Evolutionary conservation across 192 early-diverging fungal species (phyloP).

Genomic region (Rhizophagus sp.): DNA sequence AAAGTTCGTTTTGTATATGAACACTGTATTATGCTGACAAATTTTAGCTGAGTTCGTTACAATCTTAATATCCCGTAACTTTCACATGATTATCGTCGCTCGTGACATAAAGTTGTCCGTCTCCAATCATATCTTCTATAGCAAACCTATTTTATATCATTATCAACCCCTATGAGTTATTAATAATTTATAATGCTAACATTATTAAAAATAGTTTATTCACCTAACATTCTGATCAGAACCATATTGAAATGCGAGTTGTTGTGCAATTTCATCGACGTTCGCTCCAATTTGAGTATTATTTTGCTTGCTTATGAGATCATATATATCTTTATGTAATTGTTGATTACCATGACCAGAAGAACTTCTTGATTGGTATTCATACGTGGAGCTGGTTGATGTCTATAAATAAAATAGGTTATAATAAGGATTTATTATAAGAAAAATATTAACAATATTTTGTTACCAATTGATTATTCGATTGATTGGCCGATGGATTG

Average conservation of each 20-base stretch:
- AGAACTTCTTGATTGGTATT: neutral
- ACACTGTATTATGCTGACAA: no score
- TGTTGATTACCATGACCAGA: neutral
- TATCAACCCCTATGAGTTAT: neutral
- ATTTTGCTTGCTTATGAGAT: neutral
- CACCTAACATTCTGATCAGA: neutral
- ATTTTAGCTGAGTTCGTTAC: no score
- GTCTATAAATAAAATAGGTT: neutral
- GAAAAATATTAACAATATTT: neutral
- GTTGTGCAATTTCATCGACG: neutral
- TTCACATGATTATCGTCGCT: neutral
- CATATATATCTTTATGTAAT: neutral
- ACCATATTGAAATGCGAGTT: neutral
- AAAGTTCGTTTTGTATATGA: no score
- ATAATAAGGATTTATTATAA: neutral
- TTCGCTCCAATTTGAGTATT: neutral
- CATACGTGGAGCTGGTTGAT: neutral
- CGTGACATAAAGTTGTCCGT: neutral
- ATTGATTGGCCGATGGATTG: no score
- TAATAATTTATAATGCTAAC: neutral
- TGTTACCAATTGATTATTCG: neutral
- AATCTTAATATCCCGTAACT: neutral
- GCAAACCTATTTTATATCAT: neutral
- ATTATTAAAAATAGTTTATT: neutral
- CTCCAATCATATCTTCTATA: neutral